phyloP scores from a whole-genome alignment of 768 basidiomycete genomes.

The Neoboletus subvelutipes region DNA sequence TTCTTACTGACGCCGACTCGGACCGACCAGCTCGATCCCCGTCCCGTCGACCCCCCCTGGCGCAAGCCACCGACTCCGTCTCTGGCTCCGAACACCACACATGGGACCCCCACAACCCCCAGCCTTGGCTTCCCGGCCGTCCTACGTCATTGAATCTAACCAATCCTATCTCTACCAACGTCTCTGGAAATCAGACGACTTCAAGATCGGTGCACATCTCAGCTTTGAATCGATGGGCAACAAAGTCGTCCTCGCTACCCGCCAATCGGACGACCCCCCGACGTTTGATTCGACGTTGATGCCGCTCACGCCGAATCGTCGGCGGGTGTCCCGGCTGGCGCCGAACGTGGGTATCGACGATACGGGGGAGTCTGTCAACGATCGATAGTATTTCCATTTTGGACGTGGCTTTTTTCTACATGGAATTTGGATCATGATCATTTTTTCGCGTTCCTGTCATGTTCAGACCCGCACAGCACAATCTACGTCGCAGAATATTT shows the following conservation, averaged over 20 bases:
- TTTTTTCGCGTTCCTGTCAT: no score
- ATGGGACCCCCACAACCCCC: neutral
- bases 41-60: conserved; percentile 52
- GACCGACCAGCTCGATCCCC: conserved; percentile 49
- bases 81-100: conserved; percentile 56
- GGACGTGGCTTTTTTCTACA: neutral
- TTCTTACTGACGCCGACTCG: neutral
- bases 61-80: conserved; percentile 60
- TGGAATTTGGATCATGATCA: neutral
- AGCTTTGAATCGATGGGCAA: conserved; percentile 51
- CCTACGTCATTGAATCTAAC: conserved; percentile 41
- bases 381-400: conserved; percentile 5
- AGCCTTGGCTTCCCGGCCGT: conserved; percentile 29
- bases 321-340: conserved; percentile 14
- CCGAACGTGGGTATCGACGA: neutral
- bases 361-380: conserved; percentile 8
- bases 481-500: conserved; percentile 22
- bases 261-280: neutral
- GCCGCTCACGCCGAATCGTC: conserved; percentile 1
- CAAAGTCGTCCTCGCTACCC: conserved; percentile 52
- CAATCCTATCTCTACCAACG: conserved; percentile 61
- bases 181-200: conserved; percentile 61
- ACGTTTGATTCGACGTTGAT: neutral
- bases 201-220: conserved; percentile 58
- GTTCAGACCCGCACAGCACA: neutral